A percentile compares a stretch with the other conserved stretches of the same genome.
Evolutionary conservation across 768 basidiomycete species (phyloP).

Genomic region (Cyclocybe cylindracea): DNA sequence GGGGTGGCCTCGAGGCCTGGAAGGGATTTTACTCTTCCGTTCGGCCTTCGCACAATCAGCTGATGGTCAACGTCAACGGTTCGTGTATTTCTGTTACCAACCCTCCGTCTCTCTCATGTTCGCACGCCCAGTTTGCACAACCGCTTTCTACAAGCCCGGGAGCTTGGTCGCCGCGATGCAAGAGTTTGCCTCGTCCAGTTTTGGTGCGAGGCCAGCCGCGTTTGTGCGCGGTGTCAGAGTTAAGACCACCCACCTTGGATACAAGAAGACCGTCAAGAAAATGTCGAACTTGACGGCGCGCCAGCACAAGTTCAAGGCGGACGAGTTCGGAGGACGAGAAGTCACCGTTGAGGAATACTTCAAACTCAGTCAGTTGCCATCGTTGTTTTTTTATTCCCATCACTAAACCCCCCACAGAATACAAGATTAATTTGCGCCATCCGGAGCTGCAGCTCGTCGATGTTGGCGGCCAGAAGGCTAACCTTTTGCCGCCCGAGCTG

Average conservation of each 20-base stretch:
- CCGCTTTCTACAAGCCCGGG: conserved; percentile 60
- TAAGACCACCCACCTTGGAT: conserved; percentile 68
- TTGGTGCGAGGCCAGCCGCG: conserved; percentile 56
- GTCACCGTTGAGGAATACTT: conserved; percentile 73
- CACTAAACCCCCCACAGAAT: conserved; percentile 45
- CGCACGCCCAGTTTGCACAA: conserved; percentile 46
- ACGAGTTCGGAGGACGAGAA: conserved; percentile 47
- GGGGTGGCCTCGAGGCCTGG: conserved; percentile 56
- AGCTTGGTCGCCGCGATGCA: conserved; percentile 66
- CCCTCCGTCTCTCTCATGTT: not conserved
- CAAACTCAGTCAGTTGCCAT: conserved; percentile 50
- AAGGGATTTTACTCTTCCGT: conserved; percentile 64
- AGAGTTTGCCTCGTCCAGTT: conserved; percentile 53
- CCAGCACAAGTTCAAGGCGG: conserved; percentile 53
- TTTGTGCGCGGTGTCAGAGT: conserved; percentile 72
- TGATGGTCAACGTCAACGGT: conserved; percentile 69
- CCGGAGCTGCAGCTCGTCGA: conserved; percentile 61
- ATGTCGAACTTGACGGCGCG: conserved; percentile 49
- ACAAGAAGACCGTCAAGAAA: conserved; percentile 69
- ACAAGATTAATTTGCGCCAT: conserved; percentile 50
- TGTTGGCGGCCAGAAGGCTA: conserved; percentile 49
- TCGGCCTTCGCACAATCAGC: conserved; percentile 52
- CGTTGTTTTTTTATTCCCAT: conserved; percentile 27
- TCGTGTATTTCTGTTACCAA: conserved; percentile 32
- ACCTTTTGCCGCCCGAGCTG: conserved; percentile 68